Base-by-base conservation (phyloP, 176 grass and related monocot species). In the Zoysia pacifica region DNA sequence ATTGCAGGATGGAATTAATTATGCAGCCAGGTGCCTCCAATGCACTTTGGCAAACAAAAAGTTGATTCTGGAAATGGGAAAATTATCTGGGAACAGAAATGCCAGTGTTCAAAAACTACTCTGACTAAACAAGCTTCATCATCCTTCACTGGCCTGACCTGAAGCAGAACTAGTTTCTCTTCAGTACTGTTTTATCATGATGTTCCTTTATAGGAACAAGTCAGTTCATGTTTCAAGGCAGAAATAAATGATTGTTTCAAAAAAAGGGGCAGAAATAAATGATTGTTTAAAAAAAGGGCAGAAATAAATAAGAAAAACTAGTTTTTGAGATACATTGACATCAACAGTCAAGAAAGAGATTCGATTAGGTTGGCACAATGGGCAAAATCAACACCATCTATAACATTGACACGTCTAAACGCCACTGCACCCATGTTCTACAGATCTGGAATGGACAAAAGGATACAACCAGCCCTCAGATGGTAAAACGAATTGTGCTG, bases 401-500 rank as follows among this genome's bases (percentile, higher is more conserved):
- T 48, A 63, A 44, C 58, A n/a, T 10, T 74, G 16, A 63, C 2
- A n/a, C 12, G 11, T 55, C 59, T 72, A 48, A 89, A 72, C 45
- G 60, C 43, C 65, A 89, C 70, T 66, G 43, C 82, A 47, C 58
- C 52, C 47, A 60, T 44, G 67, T 62, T 83, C 47, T 5, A 15
- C 54, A 89, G 87, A 89, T 89, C 78, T 89, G 73, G 59, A 81
- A 52, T 58, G 71, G 14, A 85, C 82, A 77, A 0, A 44, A 68
- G 18, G 70, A 72, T 35, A 48, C 40, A 67, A 52, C 49, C 70
- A 72, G 71, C 35, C 35, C 66, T 13, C 20, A 45, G 47, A 67
- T 66, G 50, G 62, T 41, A 75, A 64, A 84, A 75, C 41, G n/a
- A 70, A 84, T 55, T 47, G 20, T 59, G 46, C 51, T 89, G 44